phyloP scores from a whole-genome alignment of 805 yeast species.

The Myxozyma monticola region DNA sequence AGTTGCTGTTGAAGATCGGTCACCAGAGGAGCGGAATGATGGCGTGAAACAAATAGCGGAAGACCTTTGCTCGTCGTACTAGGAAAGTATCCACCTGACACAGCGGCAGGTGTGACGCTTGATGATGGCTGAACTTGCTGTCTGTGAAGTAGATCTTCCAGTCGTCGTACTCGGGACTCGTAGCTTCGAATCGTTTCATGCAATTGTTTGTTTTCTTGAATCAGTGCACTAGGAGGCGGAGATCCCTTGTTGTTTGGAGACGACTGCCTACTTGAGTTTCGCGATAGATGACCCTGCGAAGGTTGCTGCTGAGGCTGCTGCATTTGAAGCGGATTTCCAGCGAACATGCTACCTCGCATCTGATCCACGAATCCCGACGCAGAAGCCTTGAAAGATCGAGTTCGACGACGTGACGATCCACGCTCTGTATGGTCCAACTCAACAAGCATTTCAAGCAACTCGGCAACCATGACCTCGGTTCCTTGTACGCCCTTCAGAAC shows the following conservation, averaged over 20 bases:
- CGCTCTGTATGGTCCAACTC: slow-evolving; percentile 23
- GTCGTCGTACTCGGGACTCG: slow-evolving; percentile 67
- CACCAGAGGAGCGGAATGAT: slow-evolving; percentile 9
- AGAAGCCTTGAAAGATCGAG: slow-evolving; percentile 17
- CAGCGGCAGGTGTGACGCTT: slow-evolving; percentile 1
- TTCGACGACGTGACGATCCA: slow-evolving; percentile 10
- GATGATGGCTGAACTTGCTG: slow-evolving; percentile 42
- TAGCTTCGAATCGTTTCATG: slow-evolving; percentile 58
- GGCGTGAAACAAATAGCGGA: slow-evolving; percentile 10
- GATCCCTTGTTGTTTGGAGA: slow-evolving; percentile 3
- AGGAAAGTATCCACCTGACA: slow-evolving; percentile 8
- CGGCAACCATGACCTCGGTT: slow-evolving; percentile 33
- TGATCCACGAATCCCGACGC: slow-evolving; percentile 15
- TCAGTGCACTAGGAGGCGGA: background rate
- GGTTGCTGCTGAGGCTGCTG: background rate
- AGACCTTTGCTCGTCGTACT: background rate
- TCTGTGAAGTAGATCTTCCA: slow-evolving; percentile 76
- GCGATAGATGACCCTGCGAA: slow-evolving; percentile 4
- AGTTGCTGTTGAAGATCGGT: background rate
- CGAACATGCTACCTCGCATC: slow-evolving; percentile 20
- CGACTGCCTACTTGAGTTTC: slow-evolving; percentile 3
- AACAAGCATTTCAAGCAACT: slow-evolving; percentile 36
- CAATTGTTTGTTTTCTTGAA: slow-evolving; percentile 15
- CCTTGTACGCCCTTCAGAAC: slow-evolving; percentile 32
- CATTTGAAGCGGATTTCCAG: background rate